Evolutionary conservation across 1,284 basidiomycete species (phyloP).

Genomic region (Peniophora sp.): DNA sequence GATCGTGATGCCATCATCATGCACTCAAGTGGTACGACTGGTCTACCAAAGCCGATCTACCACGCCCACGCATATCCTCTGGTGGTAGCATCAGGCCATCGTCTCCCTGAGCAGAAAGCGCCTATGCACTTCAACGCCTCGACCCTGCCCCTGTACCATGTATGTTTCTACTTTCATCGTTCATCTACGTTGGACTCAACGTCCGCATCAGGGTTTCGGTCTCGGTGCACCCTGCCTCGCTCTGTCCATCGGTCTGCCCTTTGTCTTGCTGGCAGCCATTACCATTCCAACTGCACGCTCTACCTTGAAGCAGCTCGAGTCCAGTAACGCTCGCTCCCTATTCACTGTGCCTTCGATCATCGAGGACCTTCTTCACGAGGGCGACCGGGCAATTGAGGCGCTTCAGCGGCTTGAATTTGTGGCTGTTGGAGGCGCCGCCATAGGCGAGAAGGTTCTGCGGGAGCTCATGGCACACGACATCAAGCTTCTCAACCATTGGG

Average conservation of each 20-base stretch:
- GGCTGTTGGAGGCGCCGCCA: conserved; percentile 28
- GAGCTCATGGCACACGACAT: conserved; percentile 23
- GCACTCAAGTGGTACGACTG: conserved; percentile 31
- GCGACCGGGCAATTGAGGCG: conserved; percentile 14
- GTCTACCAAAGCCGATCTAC: conserved; percentile 29
- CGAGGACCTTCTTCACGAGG: conserved; percentile 24
- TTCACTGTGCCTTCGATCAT: conserved; percentile 30
- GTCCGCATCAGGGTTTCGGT: conserved; percentile 22
- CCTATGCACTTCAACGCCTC: conserved; percentile 24
- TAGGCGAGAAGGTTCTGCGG: conserved; percentile 25
- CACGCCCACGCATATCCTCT: conserved; percentile 26
- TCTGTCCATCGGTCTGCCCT: conserved; percentile 26
- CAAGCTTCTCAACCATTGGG: conserved; percentile 30
- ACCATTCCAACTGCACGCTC: conserved; percentile 26
- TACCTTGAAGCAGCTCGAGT: conserved; percentile 17
- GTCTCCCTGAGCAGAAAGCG: conserved; percentile 19
- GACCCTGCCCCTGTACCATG: conserved; percentile 29
- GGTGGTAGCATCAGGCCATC: conserved; percentile 24
- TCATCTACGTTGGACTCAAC: no score
- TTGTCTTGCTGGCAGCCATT: conserved; percentile 23
- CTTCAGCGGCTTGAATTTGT: conserved; percentile 23
- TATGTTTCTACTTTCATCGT: conserved; percentile 10
- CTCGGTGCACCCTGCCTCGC: conserved; percentile 25
- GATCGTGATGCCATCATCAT: conserved; percentile 26
- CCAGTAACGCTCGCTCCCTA: conserved; percentile 21